Base-by-base conservation (phyloP, 2,329 filamentous ascomycete species). In the Beauveria bassiana region DNA sequence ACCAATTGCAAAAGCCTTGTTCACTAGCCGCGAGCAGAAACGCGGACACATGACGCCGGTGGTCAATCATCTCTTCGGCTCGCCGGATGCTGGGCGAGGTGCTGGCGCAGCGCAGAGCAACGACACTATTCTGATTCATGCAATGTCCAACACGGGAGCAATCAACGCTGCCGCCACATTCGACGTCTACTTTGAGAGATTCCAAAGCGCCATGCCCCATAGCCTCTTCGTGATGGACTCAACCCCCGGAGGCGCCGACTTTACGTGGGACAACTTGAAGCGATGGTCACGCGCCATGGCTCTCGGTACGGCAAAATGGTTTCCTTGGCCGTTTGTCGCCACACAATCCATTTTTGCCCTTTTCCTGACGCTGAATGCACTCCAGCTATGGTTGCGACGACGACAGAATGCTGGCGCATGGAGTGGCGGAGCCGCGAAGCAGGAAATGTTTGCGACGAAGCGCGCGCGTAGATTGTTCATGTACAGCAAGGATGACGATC, bases 141-240 rank as follows among this genome's bases (percentile, higher is more conserved):
- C 74, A 65, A 83, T 86, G 77, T 85, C 82, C 63, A 86, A 84
- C 68, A 84, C 82, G 0, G 83, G 83, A 16, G 80, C 77, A 18
- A 81, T 82, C 61, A 81, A 79, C 72, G 75, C 77, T 54, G 80
- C 78, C 0, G 76, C 81, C 1, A 77, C 79, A 0, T 67, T 83
- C 14, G 74, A 81, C 63, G 79, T 76, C 0, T 83, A 79, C 68
- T 69, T 70, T 4, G 67, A 77, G 20, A 70, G 67, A 5, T 69
- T 75, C 67, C 71, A 69, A 20, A 64, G 70, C 34, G 64, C 72
- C 22, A 70, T 84, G 64, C 81, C 80, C 2, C 79, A 83, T 63
- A 69, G 74, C 26, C 72, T 84, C 8, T 68, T 80, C 22, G 74
- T 81, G 24, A 73, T 77, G 62, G 82, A 84, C 70, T 84, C 82